Conservation (phyloP, 73 alveolate genomes). For the Symbiodinium pilosum region DNA sequence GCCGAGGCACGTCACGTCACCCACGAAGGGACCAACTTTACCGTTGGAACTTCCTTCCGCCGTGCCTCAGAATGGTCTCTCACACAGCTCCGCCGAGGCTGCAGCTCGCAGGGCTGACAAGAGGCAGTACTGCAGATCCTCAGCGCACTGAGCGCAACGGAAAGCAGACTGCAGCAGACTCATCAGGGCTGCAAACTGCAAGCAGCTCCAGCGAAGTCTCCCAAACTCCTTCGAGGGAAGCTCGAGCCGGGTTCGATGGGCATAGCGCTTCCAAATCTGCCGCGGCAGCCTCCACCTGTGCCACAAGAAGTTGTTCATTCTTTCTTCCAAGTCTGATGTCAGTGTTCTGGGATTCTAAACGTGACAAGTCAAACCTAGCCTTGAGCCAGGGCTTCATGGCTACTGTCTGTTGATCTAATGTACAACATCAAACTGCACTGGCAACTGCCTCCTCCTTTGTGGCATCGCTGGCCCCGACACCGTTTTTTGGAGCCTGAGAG, state of each 20-base stretch:
- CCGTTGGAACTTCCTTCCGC: constrained; percentile 92
- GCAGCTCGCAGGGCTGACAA: not conserved
- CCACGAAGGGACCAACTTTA: constrained; percentile 64
- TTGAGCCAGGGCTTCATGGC: not conserved
- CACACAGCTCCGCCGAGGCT: no score
- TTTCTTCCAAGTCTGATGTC: no score
- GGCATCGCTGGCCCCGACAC: constrained; percentile 45
- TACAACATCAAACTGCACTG: not conserved
- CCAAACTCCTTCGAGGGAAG: constrained; percentile 69
- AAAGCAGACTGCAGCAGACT: not conserved
- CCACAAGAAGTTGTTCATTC: no score
- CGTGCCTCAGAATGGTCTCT: constrained; percentile 18
- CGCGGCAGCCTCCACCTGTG: constrained; percentile 85
- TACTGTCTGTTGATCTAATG: not conserved
- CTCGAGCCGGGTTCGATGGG: constrained; percentile 26
- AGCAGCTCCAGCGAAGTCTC: constrained; percentile 35
- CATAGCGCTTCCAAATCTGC: constrained; percentile 48
- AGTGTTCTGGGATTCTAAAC: no score
- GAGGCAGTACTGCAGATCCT: constrained; percentile 55
- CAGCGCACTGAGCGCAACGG: not conserved
- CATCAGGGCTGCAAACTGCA: not conserved
- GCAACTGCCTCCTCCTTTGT: constrained; percentile 16
- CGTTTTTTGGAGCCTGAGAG: constrained; percentile 83
- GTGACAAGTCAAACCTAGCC: not conserved
- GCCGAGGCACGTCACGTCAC: constrained; percentile 71